phyloP scores from a whole-genome alignment of 73 alveolate genomes.

The Paramecium sonneborni region DNA sequence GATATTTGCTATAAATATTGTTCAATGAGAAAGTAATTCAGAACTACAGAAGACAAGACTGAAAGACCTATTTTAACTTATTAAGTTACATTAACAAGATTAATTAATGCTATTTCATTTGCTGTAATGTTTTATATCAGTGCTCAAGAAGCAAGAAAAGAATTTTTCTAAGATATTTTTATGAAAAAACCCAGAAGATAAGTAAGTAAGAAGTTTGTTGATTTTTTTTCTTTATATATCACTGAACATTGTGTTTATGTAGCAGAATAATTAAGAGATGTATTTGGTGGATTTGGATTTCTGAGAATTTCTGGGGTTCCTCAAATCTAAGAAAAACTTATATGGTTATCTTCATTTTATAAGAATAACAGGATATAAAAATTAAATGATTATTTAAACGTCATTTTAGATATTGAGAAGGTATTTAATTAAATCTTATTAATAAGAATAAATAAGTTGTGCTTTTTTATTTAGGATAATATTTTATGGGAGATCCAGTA shows the following conservation, averaged over 20 bases:
- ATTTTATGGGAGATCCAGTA: neutral
- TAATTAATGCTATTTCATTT: constrained; percentile 14
- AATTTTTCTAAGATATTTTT: neutral
- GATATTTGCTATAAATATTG: constrained; percentile 35
- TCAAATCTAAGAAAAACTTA: neutral
- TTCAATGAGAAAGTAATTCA: constrained; percentile 42
- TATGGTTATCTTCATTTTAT: neutral
- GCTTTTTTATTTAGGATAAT: constrained; percentile 8
- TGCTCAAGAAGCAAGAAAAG: neutral
- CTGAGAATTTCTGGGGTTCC: constrained; percentile 25
- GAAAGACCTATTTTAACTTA: constrained; percentile 50
- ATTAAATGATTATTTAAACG: neutral
- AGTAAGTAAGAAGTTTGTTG: neutral
- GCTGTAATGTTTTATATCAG: neutral
- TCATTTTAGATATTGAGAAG: neutral
- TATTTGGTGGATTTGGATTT: constrained; percentile 43
- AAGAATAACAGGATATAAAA: neutral
- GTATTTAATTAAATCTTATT: neutral
- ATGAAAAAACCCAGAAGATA: neutral
- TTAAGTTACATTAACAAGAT: neutral
- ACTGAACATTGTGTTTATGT: neutral
- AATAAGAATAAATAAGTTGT: neutral
- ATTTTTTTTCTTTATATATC: neutral
- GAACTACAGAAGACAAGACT: neutral
- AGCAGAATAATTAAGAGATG: constrained; percentile 26